These are phyloP conservation scores for Thelonectria blattea DNA, from an alignment of 2,329 filamentous ascomycete species.

Conservation along the genomic window DNA sequence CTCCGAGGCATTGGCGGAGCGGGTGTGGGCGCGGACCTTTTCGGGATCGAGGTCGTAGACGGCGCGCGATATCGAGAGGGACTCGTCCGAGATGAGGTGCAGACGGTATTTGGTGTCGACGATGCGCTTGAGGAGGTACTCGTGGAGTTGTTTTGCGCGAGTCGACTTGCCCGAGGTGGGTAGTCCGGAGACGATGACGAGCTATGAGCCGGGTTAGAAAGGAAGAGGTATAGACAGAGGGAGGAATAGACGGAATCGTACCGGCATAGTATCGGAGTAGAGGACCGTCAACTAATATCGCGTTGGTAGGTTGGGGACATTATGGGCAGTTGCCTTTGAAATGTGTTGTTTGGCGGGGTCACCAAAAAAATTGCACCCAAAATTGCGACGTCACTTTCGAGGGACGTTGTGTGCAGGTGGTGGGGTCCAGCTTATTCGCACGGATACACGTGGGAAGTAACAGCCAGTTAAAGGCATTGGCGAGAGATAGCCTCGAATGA, in stretches of 20 bases:
- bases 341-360: slow-evolving; percentile 17
- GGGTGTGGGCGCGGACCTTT: slow-evolving; percentile 61
- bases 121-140: slow-evolving; percentile 67
- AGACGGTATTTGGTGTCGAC: slow-evolving; percentile 62
- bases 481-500: not conserved
- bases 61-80: slow-evolving; percentile 69
- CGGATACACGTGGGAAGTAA: not conserved
- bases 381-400: slow-evolving; percentile 11
- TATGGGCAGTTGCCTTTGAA: no score
- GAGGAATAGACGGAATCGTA: slow-evolving; percentile 16
- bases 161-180: slow-evolving; percentile 73
- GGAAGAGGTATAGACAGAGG: not conserved
- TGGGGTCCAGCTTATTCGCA: slow-evolving; percentile 6
- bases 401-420: not conserved
- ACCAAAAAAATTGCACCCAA: slow-evolving; percentile 11
- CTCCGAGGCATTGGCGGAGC: slow-evolving; percentile 75
- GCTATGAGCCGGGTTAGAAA: slow-evolving; percentile 46
- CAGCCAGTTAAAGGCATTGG: no score
- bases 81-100: slow-evolving; percentile 76
- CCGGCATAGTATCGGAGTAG: slow-evolving; percentile 33
- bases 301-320: no score
- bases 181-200: slow-evolving; percentile 71
- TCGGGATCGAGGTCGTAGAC: slow-evolving; percentile 71
- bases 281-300: not conserved
- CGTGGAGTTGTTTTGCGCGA: slow-evolving; percentile 68